A percentile compares a stretch with the other conserved stretches of the same genome.
These are phyloP conservation scores for Cyberlindnera xylosilytica DNA, from an alignment of 805 yeast species.

Conservation along the genomic window DNA sequence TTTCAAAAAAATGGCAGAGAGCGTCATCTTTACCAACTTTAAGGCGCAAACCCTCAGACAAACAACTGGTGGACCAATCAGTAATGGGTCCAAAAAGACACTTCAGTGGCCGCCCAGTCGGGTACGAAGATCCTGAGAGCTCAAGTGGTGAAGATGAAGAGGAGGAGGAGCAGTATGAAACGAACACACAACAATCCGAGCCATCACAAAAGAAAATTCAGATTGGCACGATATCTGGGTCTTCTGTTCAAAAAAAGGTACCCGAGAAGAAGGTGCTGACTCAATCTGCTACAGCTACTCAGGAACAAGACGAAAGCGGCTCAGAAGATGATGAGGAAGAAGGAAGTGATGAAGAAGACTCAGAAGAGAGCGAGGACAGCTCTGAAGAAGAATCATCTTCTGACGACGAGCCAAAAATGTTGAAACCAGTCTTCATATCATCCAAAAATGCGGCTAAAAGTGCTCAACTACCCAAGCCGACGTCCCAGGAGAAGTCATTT, in stretches of 20 bases:
- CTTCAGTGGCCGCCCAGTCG: conserved; percentile 15
- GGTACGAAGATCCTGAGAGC: conserved; percentile 1
- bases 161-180: background rate
- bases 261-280: background rate
- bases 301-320: background rate
- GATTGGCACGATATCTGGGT: background rate
- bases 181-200: too few relatives aligned
- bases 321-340: background rate
- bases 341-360: background rate
- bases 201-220: conserved; percentile 6
- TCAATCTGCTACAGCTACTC: background rate
- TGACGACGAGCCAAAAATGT: conserved; percentile 17
- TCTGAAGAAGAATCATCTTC: conserved; percentile 5
- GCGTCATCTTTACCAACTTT: too few relatives aligned
- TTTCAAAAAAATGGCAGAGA: too few relatives aligned
- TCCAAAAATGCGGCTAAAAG: conserved; percentile 13
- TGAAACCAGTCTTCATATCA: conserved; percentile 27
- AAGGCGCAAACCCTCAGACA: too few relatives aligned
- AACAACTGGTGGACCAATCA: too few relatives aligned
- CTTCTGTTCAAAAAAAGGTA: background rate
- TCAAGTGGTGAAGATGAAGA: conserved; percentile 8
- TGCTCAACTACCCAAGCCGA: background rate
- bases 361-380: conserved; percentile 27
- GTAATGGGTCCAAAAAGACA: conserved; percentile 11
- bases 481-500: conserved; percentile 16